These are phyloP conservation scores for Ilex asprella DNA, from an alignment of 257 asterid genomes.

Conservation along the genomic window DNA sequence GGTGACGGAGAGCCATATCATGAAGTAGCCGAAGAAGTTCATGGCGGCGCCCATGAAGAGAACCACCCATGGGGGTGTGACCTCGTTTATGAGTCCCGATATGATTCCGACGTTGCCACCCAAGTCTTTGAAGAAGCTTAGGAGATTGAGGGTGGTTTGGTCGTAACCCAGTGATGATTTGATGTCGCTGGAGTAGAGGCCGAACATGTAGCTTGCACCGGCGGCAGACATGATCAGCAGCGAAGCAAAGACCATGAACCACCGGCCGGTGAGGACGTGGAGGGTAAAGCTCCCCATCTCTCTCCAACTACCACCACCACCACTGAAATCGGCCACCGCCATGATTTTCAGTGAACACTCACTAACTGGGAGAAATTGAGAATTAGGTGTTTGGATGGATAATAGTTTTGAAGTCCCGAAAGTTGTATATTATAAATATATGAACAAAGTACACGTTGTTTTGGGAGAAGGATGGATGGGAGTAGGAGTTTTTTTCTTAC, in stretches of 20 bases:
- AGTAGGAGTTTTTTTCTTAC: no score
- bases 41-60: slow-evolving; percentile 38
- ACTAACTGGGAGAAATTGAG: not conserved
- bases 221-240: slow-evolving; percentile 52
- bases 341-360: no score
- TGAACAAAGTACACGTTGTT: no score
- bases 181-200: slow-evolving; percentile 45
- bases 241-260: slow-evolving; percentile 59
- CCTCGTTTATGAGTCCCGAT: slow-evolving; percentile 47
- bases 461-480: no score
- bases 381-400: no score
- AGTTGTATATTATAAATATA: no score
- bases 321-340: no score
- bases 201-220: slow-evolving; percentile 65
- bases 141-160: slow-evolving; percentile 16
- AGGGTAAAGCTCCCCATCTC: slow-evolving; percentile 12
- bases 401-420: no score
- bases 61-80: slow-evolving; percentile 63
- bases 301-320: slow-evolving; percentile 2
- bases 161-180: slow-evolving; percentile 52
- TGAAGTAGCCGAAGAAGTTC: slow-evolving; percentile 57
- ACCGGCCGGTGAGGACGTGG: slow-evolving; percentile 36
- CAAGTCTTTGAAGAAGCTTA: slow-evolving; percentile 56
- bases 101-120: slow-evolving; percentile 54
- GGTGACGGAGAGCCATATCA: slow-evolving; percentile 63